These are phyloP conservation scores for Sindora glabra DNA, from an alignment of 306 rosid genomes.

Conservation along the genomic window DNA sequence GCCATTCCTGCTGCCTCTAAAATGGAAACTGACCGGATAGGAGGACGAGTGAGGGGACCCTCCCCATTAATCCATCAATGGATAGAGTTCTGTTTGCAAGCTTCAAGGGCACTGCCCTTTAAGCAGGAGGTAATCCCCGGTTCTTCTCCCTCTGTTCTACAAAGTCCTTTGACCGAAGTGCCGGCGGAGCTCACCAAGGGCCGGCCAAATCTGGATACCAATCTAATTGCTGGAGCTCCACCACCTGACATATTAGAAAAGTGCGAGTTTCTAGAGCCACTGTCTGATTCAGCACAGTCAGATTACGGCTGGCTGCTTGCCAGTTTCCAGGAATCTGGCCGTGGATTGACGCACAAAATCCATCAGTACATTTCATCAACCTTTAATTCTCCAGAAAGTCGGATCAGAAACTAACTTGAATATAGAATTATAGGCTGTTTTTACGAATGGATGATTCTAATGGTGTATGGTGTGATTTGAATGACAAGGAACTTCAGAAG, in stretches of 20 bases:
- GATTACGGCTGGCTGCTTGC: slow-evolving; percentile 59
- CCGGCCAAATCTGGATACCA: slow-evolving; percentile 63
- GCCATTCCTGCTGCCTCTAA: slow-evolving; percentile 70
- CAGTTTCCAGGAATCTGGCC: slow-evolving; percentile 39
- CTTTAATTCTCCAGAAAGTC: background rate
- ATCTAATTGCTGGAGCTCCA: slow-evolving; percentile 74
- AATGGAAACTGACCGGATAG: slow-evolving; percentile 50
- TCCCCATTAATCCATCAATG: slow-evolving; percentile 85
- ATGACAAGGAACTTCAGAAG: background rate
- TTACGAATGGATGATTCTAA: background rate
- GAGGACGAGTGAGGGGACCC: slow-evolving; percentile 81
- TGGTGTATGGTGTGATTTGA: background rate
- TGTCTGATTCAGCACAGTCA: slow-evolving; percentile 38
- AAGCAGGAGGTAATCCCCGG: slow-evolving; percentile 90
- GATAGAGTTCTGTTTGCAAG: slow-evolving; percentile 92
- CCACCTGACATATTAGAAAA: slow-evolving; percentile 52
- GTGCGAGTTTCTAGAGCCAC: slow-evolving; percentile 86
- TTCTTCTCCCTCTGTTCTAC: slow-evolving; percentile 59
- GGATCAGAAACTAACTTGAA: background rate
- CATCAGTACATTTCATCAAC: slow-evolving; percentile 17
- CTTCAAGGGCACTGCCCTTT: slow-evolving; percentile 75
- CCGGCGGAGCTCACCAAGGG: slow-evolving; percentile 53
- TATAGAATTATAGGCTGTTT: background rate
- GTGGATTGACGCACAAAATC: slow-evolving; percentile 30
- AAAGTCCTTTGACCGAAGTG: slow-evolving; percentile 23